phyloP scores from a whole-genome alignment of 768 basidiomycete species.

The Collybiopsis luxurians region DNA sequence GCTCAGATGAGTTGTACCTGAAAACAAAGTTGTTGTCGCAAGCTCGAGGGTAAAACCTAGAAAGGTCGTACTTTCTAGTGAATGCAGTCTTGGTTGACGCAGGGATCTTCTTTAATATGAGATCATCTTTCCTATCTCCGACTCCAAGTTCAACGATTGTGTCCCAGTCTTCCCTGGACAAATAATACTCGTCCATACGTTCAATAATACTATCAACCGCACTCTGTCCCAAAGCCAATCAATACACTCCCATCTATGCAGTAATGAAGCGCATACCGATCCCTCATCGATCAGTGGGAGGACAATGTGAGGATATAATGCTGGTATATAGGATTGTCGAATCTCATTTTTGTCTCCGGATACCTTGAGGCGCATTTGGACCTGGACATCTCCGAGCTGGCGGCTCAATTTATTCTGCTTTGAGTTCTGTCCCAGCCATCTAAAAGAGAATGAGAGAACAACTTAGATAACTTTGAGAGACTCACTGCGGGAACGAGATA shows the following conservation, averaged over 20 bases:
- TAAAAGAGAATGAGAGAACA: constrained; percentile 25
- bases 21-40: background rate
- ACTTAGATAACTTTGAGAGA: constrained; percentile 13
- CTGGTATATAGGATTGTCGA: constrained; percentile 86
- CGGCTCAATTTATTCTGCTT: constrained; percentile 81
- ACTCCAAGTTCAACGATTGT: constrained; percentile 92
- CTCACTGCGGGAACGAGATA: constrained; percentile 84
- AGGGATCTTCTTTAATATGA: constrained; percentile 81
- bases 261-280: constrained; percentile 50
- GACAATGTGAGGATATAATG: constrained; percentile 80
- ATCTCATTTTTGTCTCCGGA: constrained; percentile 91
- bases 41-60: background rate
- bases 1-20: constrained; percentile 87
- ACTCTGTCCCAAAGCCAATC: constrained; percentile 42
- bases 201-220: constrained; percentile 81
- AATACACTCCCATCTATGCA: background rate
- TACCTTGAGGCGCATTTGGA: constrained; percentile 91
- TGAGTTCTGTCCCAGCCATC: constrained; percentile 98
- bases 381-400: constrained; percentile 86
- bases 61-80: constrained; percentile 68
- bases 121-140: constrained; percentile 70
- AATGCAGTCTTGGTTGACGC: constrained; percentile 79
- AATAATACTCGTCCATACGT: constrained; percentile 90
- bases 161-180: constrained; percentile 97
- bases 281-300: constrained; percentile 74